Base-by-base conservation (phyloP, 2,329 filamentous ascomycete genomes). In the Aspergillus oerlinghausenensis region DNA sequence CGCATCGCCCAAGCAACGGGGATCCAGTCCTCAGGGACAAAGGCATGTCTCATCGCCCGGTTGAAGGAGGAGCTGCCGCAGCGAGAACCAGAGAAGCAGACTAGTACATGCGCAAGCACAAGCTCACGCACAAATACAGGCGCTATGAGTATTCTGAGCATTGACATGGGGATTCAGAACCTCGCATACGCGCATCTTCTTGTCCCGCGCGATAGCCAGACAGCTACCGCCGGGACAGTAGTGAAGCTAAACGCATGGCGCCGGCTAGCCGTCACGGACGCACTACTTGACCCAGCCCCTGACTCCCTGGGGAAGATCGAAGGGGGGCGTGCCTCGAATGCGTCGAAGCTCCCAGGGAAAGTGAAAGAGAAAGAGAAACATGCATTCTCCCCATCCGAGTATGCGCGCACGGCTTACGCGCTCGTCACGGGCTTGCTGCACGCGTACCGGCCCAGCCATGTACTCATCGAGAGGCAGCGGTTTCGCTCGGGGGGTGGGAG, bases 161-260 rank as follows among this genome's bases (percentile, higher is more conserved):
- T 95, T 60, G 90, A 95, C 70, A 88, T 94, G 84, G 90, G 90
- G 3, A 88, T 95, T 62, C 85, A 84, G 47, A 95, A 95, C 69
- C 77, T 95, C 3, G 90, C 89, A 1, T 90, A 85, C 69, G 89
- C 88, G 61, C 79, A 90, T 59, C 71, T 89, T 32, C 66, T 74
- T 19, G 67, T 81, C 52, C 57, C 29, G 29, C 29, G 29, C 4
- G 11, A 35, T 14, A 14, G 11, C 11, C 4, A 3, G 14, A 32
- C 29, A 4, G 29, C 29, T 14, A 35, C 29, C 11, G 11, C 29
- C 14, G 4, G 11, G 11, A 11, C 49, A n/a, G 40, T 19, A 6
- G 23, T 43, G 19, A 42, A 38, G 48, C 65, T 79, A 4, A 72
- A 67, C 19, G 73, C 75, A 1, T 81, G 78, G 79, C 71, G 72